phyloP scores from a whole-genome alignment of 1,284 basidiomycete genomes.

The Cryptococcus floricola region DNA sequence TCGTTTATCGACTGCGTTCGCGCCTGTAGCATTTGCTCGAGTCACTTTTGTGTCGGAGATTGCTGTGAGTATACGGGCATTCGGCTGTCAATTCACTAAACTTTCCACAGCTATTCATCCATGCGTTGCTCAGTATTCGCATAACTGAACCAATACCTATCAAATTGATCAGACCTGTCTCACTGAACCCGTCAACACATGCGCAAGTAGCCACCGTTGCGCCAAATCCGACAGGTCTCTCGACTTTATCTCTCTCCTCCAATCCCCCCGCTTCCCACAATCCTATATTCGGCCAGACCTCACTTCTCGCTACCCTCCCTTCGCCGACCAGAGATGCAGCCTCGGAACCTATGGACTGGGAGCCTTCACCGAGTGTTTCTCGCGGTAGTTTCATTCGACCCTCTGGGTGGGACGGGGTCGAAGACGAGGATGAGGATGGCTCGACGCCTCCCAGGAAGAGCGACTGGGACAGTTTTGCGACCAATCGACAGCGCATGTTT shows the following conservation, averaged over 20 bases:
- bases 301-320: constrained; percentile 10
- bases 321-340: not conserved
- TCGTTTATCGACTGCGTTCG: not conserved
- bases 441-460: not conserved
- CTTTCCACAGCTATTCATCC: constrained; percentile 17
- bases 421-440: constrained; percentile 5
- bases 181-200: constrained; percentile 6
- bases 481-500: constrained; percentile 41
- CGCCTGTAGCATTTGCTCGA: not conserved
- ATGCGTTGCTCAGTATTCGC: constrained; percentile 17
- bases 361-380: constrained; percentile 22
- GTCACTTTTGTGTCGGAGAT: constrained; percentile 14
- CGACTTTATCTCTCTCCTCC: constrained; percentile 8
- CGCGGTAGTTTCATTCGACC: constrained; percentile 10
- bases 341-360: constrained; percentile 41
- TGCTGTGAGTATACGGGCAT: constrained; percentile 11
- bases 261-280: constrained; percentile 6
- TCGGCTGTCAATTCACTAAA: not conserved
- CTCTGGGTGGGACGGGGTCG: constrained; percentile 2
- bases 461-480: constrained; percentile 41
- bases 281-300: constrained; percentile 36
- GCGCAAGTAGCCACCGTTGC: not conserved
- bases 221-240: not conserved
- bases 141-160: constrained; percentile 24
- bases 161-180: constrained; percentile 22